phyloP scores from a whole-genome alignment of 2,329 filamentous ascomycete species.

The Nothomitra cinnamomea region DNA sequence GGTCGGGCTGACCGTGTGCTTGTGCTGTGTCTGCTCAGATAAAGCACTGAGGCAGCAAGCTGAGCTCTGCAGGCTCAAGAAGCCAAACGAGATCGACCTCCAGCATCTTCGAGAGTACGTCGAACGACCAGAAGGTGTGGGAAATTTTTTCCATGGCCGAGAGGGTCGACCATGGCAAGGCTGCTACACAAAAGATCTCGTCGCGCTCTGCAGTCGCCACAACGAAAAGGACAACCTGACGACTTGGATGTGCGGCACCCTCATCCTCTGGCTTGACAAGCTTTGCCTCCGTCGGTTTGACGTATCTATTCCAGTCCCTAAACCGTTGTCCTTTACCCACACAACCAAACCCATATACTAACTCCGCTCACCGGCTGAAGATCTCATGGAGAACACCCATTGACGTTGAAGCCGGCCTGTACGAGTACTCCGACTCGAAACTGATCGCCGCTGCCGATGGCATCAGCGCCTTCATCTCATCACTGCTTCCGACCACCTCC shows the following conservation, averaged over 20 bases:
- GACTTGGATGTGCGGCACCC: background rate
- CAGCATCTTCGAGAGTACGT: background rate
- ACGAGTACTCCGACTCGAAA: background rate
- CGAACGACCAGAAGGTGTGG: background rate
- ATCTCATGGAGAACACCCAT: background rate
- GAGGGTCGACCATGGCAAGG: background rate
- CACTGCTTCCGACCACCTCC: background rate
- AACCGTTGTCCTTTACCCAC: too few species aligned
- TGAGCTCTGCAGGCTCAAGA: background rate
- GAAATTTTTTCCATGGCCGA: background rate
- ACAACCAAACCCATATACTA: too few species aligned
- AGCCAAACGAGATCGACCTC: background rate
- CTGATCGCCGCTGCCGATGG: background rate
- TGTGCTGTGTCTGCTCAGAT: background rate
- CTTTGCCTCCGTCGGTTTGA: background rate
- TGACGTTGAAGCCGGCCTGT: background rate
- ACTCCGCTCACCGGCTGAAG: too few species aligned
- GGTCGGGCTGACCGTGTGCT: background rate
- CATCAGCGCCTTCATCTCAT: background rate
- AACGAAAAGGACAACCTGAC: background rate
- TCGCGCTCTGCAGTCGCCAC: background rate
- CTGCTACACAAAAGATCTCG: background rate
- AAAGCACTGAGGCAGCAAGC: background rate
- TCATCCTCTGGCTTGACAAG: background rate
- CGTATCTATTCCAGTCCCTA: background rate